Evolutionary conservation across 345 rosid genomes (phyloP).

Genomic region (Rhodamnia argentea): DNA sequence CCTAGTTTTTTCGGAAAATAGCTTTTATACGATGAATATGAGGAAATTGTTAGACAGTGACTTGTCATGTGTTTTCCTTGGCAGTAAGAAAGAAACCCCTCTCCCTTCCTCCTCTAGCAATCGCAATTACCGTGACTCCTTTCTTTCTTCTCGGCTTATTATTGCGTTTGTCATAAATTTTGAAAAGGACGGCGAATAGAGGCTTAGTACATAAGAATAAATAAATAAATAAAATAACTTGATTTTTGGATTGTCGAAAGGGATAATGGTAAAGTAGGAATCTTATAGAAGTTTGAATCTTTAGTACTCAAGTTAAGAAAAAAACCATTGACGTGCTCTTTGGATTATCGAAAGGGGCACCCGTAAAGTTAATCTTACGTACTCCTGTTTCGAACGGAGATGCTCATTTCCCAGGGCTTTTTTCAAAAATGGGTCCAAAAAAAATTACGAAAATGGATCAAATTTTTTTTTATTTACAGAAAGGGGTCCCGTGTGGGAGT

Average conservation of each 20-base stretch:
- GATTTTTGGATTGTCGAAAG: not conserved
- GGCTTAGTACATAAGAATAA: not conserved
- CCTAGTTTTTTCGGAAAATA: too few relatives aligned
- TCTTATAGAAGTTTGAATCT: too few relatives aligned
- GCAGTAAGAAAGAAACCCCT: too few relatives aligned
- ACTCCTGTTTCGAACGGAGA: not conserved
- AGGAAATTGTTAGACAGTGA: too few relatives aligned
- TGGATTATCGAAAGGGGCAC: too few relatives aligned
- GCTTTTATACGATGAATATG: too few relatives aligned
- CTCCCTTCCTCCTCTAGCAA: not conserved
- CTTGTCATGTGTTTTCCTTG: too few relatives aligned
- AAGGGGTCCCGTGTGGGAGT: too few relatives aligned
- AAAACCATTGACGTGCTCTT: too few relatives aligned
- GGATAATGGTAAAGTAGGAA: not conserved
- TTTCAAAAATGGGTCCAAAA: too few relatives aligned
- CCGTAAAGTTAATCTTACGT: not conserved
- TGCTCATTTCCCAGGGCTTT: not conserved
- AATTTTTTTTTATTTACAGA: too few relatives aligned
- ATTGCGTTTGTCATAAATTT: not conserved
- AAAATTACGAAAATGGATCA: not conserved
- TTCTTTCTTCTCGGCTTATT: not conserved
- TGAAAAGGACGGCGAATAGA: not conserved
- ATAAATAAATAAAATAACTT: not conserved
- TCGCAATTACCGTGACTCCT: constrained; percentile 11
- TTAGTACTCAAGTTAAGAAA: too few relatives aligned